Conservation (phyloP, 345 rosid genomes). For the Bretschneidera sinensis region DNA sequence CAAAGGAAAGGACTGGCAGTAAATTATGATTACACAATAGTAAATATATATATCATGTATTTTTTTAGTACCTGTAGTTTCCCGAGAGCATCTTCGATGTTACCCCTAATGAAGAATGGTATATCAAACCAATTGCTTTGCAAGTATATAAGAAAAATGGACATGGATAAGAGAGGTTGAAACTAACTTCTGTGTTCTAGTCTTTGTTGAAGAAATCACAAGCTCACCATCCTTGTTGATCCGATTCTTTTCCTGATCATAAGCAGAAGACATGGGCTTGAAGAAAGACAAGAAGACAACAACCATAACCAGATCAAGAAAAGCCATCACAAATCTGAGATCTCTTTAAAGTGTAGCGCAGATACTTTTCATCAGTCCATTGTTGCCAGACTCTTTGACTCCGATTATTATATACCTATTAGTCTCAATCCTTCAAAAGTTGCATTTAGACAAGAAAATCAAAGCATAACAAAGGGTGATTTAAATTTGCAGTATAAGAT, state of each 20-base stretch:
- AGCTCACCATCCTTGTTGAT: slow-evolving; percentile 97
- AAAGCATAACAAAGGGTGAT: too few relatives aligned
- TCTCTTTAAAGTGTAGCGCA: not conserved
- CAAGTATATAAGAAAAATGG: slow-evolving; percentile 2
- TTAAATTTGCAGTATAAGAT: not conserved
- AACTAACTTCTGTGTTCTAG: slow-evolving; percentile 82
- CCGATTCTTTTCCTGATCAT: slow-evolving; percentile 83
- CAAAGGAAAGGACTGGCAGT: too few relatives aligned
- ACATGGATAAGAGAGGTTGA: slow-evolving; percentile 12
- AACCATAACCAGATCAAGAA: too few relatives aligned
- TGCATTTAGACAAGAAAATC: not conserved
- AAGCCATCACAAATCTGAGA: not conserved
- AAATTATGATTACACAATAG: too few relatives aligned
- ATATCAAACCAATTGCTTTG: slow-evolving; percentile 15
- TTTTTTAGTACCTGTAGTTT: slow-evolving; percentile 82
- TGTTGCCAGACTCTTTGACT: not conserved
- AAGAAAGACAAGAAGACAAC: slow-evolving; percentile 3
- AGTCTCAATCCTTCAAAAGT: not conserved
- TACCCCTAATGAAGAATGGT: slow-evolving; percentile 55
- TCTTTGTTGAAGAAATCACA: slow-evolving; percentile 89
- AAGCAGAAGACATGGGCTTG: slow-evolving; percentile 4
- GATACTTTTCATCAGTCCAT: not conserved
- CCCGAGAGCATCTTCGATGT: slow-evolving; percentile 78
- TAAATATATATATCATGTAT: too few relatives aligned
- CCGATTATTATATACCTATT: too few relatives aligned